A percentile compares a stretch with the other conserved stretches of the same genome.
Evolutionary conservation across 1,139 yeast species (phyloP).

Genomic region (Sugiyamaella neomexicana): DNA sequence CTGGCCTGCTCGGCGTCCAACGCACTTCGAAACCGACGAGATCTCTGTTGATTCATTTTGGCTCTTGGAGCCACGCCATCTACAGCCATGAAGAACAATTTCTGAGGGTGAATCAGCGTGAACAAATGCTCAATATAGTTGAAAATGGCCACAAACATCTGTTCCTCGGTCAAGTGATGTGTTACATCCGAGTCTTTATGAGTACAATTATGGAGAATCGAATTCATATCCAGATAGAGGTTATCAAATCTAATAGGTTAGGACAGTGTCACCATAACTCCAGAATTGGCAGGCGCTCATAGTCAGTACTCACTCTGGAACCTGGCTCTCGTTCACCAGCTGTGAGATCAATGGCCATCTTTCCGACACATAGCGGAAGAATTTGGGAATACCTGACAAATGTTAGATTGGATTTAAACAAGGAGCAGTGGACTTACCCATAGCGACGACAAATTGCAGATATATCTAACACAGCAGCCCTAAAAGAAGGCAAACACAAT

Average conservation of each 20-base stretch:
- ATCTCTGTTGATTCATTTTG: conserved; percentile 97
- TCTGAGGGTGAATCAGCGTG: conserved; percentile 79
- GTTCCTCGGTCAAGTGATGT: conserved; percentile 69
- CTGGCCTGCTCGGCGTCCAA: conserved; percentile 80
- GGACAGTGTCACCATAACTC: conserved; percentile 2
- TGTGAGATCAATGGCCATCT: conserved; percentile 98
- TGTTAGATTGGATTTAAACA: background rate
- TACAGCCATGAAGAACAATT: conserved; percentile 93
- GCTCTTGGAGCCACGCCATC: conserved; percentile 99
- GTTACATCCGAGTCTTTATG: conserved; percentile 56
- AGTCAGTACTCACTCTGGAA: conserved; percentile 64
- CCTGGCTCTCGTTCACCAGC: conserved; percentile 75
- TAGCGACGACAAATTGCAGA: background rate
- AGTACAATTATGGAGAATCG: conserved; percentile 74
- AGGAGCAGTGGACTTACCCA: conserved; percentile 1
- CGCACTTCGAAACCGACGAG: conserved; percentile 94
- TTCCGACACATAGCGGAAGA: conserved; percentile 94
- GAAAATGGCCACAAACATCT: conserved; percentile 90
- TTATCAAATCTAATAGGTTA: conserved; percentile 63
- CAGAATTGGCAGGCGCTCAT: background rate
- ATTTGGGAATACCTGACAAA: conserved; percentile 81
- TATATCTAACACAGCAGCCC: background rate
- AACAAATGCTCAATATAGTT: conserved; percentile 93
- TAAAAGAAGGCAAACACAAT: too few species aligned
- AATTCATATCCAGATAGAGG: conserved; percentile 93